phyloP scores from a whole-genome alignment of 495 filamentous ascomycete species.

The Podospora didyma region DNA sequence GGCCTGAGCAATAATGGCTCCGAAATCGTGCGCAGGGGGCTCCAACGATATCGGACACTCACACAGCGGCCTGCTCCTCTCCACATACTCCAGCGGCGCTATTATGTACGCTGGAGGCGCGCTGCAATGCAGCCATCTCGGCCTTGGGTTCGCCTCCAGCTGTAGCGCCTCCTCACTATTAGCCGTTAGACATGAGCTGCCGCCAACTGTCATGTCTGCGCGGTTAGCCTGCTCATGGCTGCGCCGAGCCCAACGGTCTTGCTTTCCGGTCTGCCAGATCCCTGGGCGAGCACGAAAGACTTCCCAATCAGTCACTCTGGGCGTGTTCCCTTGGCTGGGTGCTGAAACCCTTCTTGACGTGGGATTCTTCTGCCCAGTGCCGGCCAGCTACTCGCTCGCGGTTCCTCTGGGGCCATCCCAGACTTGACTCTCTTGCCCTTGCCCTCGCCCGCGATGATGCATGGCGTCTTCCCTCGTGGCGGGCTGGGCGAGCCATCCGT shows the following conservation, averaged over 20 bases:
- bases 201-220: conserved; percentile 22
- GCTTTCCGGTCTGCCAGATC: conserved; percentile 15
- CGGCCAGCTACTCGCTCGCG: not conserved
- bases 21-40: not conserved
- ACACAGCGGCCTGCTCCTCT: not conserved
- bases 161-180: conserved; percentile 16
- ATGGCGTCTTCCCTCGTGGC: not conserved
- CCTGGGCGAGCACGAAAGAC: conserved; percentile 4
- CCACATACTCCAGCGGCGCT: not conserved
- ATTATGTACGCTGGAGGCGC: conserved; percentile 8
- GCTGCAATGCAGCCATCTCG: not conserved
- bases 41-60: conserved; percentile 21
- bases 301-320: conserved; percentile 9
- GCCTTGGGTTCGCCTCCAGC: conserved; percentile 6
- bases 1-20: not conserved
- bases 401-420: not conserved
- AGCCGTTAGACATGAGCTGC: conserved; percentile 18
- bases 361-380: not conserved
- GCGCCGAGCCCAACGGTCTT: conserved; percentile 26
- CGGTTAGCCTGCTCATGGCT: conserved; percentile 25
- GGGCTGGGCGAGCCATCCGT: conserved; percentile 7
- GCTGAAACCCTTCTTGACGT: conserved; percentile 6
- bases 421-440: not conserved
- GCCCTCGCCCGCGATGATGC: too few species aligned
- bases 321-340: conserved; percentile 8